phyloP scores from a whole-genome alignment of 2,329 filamentous ascomycete species.

The Aschersonia sp. region DNA sequence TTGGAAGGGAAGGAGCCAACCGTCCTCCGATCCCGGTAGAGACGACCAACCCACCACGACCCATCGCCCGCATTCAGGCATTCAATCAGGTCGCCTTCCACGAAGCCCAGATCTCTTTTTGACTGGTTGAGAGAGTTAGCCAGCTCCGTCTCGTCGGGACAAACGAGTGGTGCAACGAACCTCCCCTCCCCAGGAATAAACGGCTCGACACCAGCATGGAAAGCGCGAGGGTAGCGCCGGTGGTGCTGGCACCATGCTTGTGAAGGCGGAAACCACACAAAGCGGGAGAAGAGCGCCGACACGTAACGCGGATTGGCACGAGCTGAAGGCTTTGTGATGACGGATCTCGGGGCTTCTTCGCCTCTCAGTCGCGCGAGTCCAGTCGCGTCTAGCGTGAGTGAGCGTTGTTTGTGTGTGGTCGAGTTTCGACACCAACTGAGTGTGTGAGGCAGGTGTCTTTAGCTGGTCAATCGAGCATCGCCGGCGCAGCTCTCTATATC shows the following conservation, averaged over 20 bases:
- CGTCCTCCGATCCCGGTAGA: slow-evolving; percentile 79
- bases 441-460: too few species aligned
- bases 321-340: neutral
- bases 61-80: slow-evolving; percentile 95
- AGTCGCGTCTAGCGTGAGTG: neutral
- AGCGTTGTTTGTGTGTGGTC: neutral
- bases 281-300: neutral
- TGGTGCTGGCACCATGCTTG: slow-evolving; percentile 38
- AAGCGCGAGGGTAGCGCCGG: slow-evolving; percentile 60
- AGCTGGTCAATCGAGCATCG: too few species aligned
- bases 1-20: slow-evolving; percentile 93
- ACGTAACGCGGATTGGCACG: neutral
- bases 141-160: neutral
- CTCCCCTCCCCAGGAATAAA: slow-evolving; percentile 91
- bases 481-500: too few species aligned
- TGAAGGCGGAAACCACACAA: neutral
- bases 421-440: too few species aligned
- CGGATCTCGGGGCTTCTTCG: neutral
- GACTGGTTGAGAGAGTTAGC: slow-evolving; percentile 28
- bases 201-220: slow-evolving; percentile 80
- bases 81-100: slow-evolving; percentile 96
- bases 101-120: slow-evolving; percentile 88
- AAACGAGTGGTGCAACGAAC: slow-evolving; percentile 18
- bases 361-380: neutral
- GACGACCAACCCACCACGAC: slow-evolving; percentile 92